phyloP scores from a whole-genome alignment of 805 yeast species.

The Teunomyces pallodes region DNA sequence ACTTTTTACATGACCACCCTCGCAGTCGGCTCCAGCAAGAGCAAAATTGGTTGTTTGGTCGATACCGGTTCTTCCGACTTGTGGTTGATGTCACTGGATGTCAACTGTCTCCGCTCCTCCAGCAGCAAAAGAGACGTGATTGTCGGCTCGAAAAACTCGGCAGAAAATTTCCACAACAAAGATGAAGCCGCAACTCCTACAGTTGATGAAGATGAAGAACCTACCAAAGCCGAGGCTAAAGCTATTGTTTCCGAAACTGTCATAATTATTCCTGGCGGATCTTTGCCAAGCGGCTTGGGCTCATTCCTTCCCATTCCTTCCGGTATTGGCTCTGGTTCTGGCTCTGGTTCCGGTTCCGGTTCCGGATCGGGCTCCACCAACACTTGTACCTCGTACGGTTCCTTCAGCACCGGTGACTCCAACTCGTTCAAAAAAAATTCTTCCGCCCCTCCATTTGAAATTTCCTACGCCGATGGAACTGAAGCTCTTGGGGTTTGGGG shows the following conservation, averaged over 20 bases:
- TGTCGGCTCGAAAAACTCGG: not conserved
- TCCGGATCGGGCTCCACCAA: slow-evolving; percentile 15
- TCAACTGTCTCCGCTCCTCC: slow-evolving; percentile 15
- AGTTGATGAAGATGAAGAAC: not conserved
- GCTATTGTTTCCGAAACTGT: not conserved
- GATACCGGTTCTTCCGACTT: slow-evolving; percentile 45
- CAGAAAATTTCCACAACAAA: not conserved
- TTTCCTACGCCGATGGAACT: slow-evolving; percentile 49
- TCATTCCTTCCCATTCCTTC: not conserved
- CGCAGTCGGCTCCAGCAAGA: slow-evolving; percentile 29
- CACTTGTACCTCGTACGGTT: slow-evolving; percentile 47
- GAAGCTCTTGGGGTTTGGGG: slow-evolving; percentile 58
- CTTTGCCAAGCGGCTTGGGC: slow-evolving; percentile 2
- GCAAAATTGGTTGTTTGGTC: slow-evolving; percentile 29
- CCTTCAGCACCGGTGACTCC: slow-evolving; percentile 44
- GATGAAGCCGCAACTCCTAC: slow-evolving; percentile 2
- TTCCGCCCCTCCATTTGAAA: slow-evolving; percentile 40
- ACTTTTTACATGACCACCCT: slow-evolving; percentile 30
- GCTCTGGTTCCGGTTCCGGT: slow-evolving; percentile 5
- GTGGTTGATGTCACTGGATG: slow-evolving; percentile 38
- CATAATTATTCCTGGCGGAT: slow-evolving; percentile 2
- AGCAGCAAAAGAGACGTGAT: slow-evolving; percentile 5
- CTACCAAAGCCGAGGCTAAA: not conserved
- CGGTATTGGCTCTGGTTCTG: slow-evolving; percentile 2
- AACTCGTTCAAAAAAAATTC: slow-evolving; percentile 37